Conservation (phyloP, 2,329 filamentous ascomycete species). For the Colletotrichum sp. region DNA sequence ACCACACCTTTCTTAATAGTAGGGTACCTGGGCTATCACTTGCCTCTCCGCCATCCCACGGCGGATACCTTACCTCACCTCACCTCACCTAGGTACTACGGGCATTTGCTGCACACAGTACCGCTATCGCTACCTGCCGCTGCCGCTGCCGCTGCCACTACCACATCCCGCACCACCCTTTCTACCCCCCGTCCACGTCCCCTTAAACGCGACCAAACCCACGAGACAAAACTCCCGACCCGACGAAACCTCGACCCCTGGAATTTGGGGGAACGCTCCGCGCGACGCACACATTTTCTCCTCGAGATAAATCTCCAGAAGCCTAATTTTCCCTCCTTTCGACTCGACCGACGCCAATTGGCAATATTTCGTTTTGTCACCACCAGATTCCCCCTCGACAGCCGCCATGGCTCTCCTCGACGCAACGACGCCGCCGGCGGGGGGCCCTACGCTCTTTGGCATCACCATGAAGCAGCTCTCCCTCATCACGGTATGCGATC, state of each 20-base stretch:
- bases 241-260: not conserved
- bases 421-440: constrained; percentile 37
- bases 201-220: not conserved
- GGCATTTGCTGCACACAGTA: not conserved
- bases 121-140: not conserved
- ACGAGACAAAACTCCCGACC: not conserved
- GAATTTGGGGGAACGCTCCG: not conserved
- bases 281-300: not conserved
- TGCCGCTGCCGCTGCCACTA: not conserved
- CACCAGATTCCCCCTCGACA: not conserved
- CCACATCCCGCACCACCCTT: not conserved
- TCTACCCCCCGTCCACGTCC: not conserved
- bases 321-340: not conserved
- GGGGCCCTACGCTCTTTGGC: constrained; percentile 56
- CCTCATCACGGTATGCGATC: constrained; percentile 39
- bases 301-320: not conserved
- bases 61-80: not conserved
- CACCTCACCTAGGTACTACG: not conserved
- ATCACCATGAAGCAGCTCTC: constrained; percentile 73
- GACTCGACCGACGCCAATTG: not conserved
- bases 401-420: constrained; percentile 47
- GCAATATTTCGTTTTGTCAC: not conserved
- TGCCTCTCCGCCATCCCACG: not conserved
- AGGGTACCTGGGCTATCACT: not conserved
- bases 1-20: not conserved